Base-by-base conservation (phyloP, 2,329 filamentous ascomycete genomes). In the Coleophoma cylindrospora region DNA sequence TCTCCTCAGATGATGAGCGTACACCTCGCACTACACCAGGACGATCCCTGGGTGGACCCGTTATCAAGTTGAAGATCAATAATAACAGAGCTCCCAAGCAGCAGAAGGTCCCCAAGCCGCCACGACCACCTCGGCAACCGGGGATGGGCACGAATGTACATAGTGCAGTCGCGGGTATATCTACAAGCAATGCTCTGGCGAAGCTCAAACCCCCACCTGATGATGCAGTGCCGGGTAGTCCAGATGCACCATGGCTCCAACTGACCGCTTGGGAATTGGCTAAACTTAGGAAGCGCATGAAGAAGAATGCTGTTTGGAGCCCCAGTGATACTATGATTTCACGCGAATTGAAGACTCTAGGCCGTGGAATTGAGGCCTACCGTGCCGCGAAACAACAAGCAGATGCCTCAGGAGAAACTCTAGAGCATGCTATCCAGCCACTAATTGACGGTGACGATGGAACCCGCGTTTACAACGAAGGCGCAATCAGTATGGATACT, bases 301-400 rank as follows among this genome's bases (percentile, higher is more conserved):
- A 94, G 77, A 94, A 94, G 75, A 94, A 94, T 62, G 86, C 88
- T 0, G 84, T 88, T 4, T 94, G 89, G 89, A 84, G 81, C 3
- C 89, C 89, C 0, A 91, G 87, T 55, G 86, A 89, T 59, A 91
- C 89, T 0, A 94, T 94, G 89, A 88, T 92, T 55, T 81, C 86
- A 14, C 77, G 88, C 32, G 88, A 92, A 67, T 77, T 94, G 1
- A 87, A 87, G 64, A 74, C 75, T 17, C 76, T 89, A 15, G 84
- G 84, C 1, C 83, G 89, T 41, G 83, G 83, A 3, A 74, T 81
- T 14, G 82, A 84, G 47, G 79, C 79, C 7, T 86, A 79, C 59
- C 74, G 71, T 40, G 74, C 74, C 41, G 84, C 84, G 7, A 83
- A 83, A 68, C 77, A 77, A 59, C 75, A 79, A 61, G 86, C 84